Evolutionary conservation across 202 grass and related monocot genomes (phyloP), one percentile per base, ranked within the genome.

Genomic region (Carex sylvatica): DNA sequence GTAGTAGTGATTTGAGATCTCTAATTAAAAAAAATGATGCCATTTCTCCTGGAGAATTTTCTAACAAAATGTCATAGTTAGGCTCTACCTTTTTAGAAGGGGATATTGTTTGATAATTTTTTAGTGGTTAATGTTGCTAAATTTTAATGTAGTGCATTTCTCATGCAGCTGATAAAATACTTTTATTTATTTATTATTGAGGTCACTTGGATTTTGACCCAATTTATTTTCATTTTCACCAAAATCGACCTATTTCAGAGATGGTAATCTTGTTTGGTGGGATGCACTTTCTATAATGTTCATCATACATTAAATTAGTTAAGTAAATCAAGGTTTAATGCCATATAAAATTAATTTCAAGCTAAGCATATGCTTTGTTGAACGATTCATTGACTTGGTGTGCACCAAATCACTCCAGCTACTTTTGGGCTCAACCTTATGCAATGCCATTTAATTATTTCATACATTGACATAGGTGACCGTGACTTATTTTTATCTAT

Each of bases 151-250:
- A 23, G 11, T 80, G 33, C 11, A 18, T 64, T 67, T 65, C 33
- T 18, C 2, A 3, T 64, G 61, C 59, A 31, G 6, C 66, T 47
- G 6, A 81, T 81, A 31, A 51, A 28, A 6, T 9, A 5, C 19
- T 4, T 14, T 9, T 67, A 53, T 33, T 82, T 51, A 20, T 65
- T 49, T n/a, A 14, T 64, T 64, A 49, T 61, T 80, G 35, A 80
- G 19, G 70, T 51, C 44, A 52, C 44, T 73, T 15, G 20, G 20
- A 49, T 80, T 80, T 80, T 80, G 59, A 80, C 59, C 26, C 8
- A 7, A 47, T 65, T 51, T 33, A 54, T 66, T 82, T 82, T 65
- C 7, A 79, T 59, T 79, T 79, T 55, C 74, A 51, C 23, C 28
- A 64, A 80, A 64, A 18, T 64, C 44, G 35, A 82, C 79, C 6